Evolutionary conservation across 306 rosid species (phyloP), one percentile per base, ranked within the genome.

Genomic region (Cyclanthera cordifolia): DNA sequence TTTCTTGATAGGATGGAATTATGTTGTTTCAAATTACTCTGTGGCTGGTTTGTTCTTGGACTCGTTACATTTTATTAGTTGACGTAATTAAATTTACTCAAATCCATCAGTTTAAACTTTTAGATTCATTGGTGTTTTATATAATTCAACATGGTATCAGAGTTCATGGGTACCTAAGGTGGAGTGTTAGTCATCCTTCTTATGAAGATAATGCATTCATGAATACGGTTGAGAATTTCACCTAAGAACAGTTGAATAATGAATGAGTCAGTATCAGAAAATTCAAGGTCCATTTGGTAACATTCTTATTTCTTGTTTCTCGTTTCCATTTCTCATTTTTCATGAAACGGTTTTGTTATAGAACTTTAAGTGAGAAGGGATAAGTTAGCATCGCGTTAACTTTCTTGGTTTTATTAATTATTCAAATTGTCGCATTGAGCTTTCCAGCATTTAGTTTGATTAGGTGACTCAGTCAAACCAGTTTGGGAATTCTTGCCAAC

Each of bases 191-290:
- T 75, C 56, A 74, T 72, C 82, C 85, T 16, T 68, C 76, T 74
- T 74, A 72, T 48, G 77, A 56, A 61, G 83, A 93, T 75, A 79
- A 80, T 74, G 68, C 20, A 51, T 70, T 71, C 46, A 73, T 77
- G 79, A 77, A 76, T 73, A 70, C 13, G 20, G 81, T 79, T 67
- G 94, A 86, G 77, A 82, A 68, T 41, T 86, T 84, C 79, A 78
- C 81, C 41, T 41, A 63, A 75, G 95, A 86, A 75, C 82, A 74
- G 59, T 70, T 93, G 73, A 86, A 73, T 93, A 60, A 83, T 85
- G 25, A 84, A 67, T 71, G 85, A 78, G 72, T 79, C 80, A 30
- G 59, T 93, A 75, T 80, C 87, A 6, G 86, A 82, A 69, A 77
- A n/a, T n/a, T n/a, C n/a, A n/a, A n/a, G n/a, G n/a, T n/a, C n/a